phyloP scores from a whole-genome alignment of 1,139 yeast species.

The Magnusiomyces magnusii region DNA sequence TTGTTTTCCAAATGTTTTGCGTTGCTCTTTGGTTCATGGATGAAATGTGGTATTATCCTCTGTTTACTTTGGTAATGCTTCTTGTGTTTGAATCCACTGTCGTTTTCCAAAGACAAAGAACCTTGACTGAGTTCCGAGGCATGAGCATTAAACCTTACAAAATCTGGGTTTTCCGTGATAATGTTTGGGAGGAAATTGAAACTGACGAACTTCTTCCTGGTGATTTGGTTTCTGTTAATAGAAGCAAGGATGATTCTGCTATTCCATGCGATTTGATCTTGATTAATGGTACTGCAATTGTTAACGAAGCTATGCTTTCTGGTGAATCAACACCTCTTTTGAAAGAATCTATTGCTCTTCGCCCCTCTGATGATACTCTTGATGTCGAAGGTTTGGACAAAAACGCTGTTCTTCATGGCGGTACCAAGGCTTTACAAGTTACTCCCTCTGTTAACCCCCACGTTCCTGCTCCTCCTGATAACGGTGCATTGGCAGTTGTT shows the following conservation, averaged over 20 bases:
- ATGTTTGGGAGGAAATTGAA: constrained; percentile 59
- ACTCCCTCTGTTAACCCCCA: constrained; percentile 52
- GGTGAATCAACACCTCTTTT: constrained; percentile 97
- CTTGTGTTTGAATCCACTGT: constrained; percentile 91
- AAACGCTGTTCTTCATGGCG: constrained; percentile 87
- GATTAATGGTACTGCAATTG: constrained; percentile 83
- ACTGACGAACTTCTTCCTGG: constrained; percentile 84
- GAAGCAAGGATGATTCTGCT: constrained; percentile 88
- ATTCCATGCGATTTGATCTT: constrained; percentile 92
- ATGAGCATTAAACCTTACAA: constrained; percentile 95
- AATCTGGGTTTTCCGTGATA: constrained; percentile 63
- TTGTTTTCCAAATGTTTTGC: constrained; percentile 92
- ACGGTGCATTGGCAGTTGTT: constrained; percentile 88
- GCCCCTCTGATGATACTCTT: constrained; percentile 63
- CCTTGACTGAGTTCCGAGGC: constrained; percentile 90
- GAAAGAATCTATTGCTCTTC: constrained; percentile 80
- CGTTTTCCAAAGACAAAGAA: constrained; percentile 84
- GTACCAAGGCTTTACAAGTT: constrained; percentile 93
- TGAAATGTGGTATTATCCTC: constrained; percentile 93
- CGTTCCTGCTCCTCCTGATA: constrained; percentile 59
- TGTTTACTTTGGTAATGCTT: constrained; percentile 87
- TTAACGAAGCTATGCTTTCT: constrained; percentile 95
- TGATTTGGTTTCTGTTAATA: constrained; percentile 78
- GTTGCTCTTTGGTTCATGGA: constrained; percentile 96
- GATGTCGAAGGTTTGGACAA: constrained; percentile 81